A percentile compares a stretch with the other conserved stretches of the same genome.
Conservation (phyloP, 2,329 filamentous ascomycete species). For the Helotiales sp. region DNA sequence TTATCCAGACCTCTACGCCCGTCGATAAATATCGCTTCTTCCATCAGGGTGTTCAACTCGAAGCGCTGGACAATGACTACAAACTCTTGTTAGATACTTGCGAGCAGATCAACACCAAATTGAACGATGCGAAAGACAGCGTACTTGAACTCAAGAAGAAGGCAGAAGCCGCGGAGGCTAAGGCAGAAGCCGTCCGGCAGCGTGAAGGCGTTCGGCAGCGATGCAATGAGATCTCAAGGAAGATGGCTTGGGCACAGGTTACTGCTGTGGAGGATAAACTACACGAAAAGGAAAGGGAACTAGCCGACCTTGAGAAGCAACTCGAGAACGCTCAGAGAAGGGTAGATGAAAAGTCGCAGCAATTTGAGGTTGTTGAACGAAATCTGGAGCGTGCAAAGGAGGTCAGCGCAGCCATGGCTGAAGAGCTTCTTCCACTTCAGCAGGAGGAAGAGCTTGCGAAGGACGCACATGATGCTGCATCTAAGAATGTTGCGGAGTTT, state of each 20-base stretch:
- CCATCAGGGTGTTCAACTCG: constrained; percentile 88
- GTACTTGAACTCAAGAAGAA: constrained; percentile 59
- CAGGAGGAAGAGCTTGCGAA: constrained; percentile 50
- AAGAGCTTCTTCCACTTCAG: constrained; percentile 42
- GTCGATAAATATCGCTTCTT: constrained; percentile 95
- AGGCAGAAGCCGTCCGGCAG: constrained; percentile 64
- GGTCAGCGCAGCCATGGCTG: constrained; percentile 13
- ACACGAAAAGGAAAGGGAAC: constrained; percentile 40
- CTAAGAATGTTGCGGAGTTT: constrained; percentile 52
- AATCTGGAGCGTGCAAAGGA: constrained; percentile 37
- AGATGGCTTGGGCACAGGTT: constrained; percentile 88
- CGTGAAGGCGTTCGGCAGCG: constrained; percentile 65
- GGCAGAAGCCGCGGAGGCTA: constrained; percentile 61
- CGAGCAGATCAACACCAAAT: constrained; percentile 67
- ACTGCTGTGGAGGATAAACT: constrained; percentile 67
- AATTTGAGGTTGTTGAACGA: constrained; percentile 31
- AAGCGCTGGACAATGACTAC: constrained; percentile 91
- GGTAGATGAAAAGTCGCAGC: constrained; percentile 50
- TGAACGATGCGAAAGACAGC: constrained; percentile 61
- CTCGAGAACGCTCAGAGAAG: constrained; percentile 41
- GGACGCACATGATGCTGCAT: constrained; percentile 52
- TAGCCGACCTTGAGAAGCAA: constrained; percentile 36
- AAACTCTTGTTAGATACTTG: constrained; percentile 76
- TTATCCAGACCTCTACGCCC: constrained; percentile 81
- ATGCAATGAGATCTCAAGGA: constrained; percentile 57